Conservation (phyloP, 306 rosid species). For the Mucuna pruriens region DNA sequence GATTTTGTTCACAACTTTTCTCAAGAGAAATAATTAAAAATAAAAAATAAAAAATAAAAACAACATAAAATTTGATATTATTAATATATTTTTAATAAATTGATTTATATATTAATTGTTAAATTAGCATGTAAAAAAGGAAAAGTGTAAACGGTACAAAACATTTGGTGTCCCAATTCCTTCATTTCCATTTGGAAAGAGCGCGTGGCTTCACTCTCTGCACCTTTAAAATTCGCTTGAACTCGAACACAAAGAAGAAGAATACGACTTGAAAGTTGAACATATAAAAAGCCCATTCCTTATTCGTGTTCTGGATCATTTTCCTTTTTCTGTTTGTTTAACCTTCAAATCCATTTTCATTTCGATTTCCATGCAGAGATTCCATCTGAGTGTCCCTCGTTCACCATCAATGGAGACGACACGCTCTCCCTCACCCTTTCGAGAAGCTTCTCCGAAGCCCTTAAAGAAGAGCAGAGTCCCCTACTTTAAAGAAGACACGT, state of each 20-base stretch:
- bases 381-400: slow-evolving; percentile 52
- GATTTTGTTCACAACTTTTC: too few species aligned
- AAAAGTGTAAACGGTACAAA: too few species aligned
- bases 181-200: too few species aligned
- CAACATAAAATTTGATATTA: too few species aligned
- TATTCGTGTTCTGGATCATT: background rate
- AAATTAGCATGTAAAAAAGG: too few species aligned
- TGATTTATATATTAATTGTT: too few species aligned
- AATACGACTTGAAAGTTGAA: too few species aligned
- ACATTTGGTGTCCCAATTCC: too few species aligned
- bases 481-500: slow-evolving; percentile 78
- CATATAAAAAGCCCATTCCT: background rate
- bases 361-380: slow-evolving; percentile 26
- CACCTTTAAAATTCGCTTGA: slow-evolving; percentile 20
- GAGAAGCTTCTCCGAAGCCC: slow-evolving; percentile 63
- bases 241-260: background rate
- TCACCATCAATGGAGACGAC: slow-evolving; percentile 16
- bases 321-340: background rate
- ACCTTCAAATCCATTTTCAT: background rate
- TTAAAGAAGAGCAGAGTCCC: slow-evolving; percentile 57
- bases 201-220: background rate
- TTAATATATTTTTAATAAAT: too few species aligned
- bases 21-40: too few species aligned
- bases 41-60: too few species aligned
- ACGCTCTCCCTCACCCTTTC: slow-evolving; percentile 41